Evolutionary conservation across 208 protist genomes (phyloP).

Genomic region (Borovskyia barvae): DNA sequence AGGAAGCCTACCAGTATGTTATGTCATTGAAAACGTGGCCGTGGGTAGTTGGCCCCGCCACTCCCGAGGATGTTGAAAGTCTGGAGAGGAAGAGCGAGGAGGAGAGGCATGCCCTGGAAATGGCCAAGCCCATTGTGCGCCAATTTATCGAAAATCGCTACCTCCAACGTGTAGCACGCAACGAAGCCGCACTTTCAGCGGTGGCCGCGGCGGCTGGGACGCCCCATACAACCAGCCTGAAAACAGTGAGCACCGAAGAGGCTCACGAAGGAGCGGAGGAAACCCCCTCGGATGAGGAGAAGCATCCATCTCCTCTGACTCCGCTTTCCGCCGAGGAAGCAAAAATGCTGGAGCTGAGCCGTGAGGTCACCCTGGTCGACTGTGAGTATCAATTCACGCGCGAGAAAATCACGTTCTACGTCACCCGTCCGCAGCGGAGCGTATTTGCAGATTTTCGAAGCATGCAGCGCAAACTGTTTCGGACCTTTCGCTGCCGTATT

Average conservation of each 20-base stretch:
- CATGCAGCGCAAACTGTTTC: conserved; percentile 72
- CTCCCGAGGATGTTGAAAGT: conserved; percentile 19
- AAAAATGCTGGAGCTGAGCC: conserved; percentile 24
- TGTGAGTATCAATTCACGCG: conserved; percentile 68
- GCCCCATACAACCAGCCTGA: not conserved
- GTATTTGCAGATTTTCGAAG: conserved; percentile 71
- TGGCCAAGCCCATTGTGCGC: conserved; percentile 30
- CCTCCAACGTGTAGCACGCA: conserved; percentile 23
- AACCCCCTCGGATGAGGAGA: conserved; percentile 7
- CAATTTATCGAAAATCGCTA: conserved; percentile 39
- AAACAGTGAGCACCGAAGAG: not conserved
- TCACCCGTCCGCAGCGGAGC: conserved; percentile 37
- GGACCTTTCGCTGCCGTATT: conserved; percentile 66
- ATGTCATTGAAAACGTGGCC: conserved; percentile 36
- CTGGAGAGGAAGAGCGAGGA: conserved; percentile 20
- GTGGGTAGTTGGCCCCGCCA: conserved; percentile 36
- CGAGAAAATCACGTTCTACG: conserved; percentile 73
- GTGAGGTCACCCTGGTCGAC: conserved; percentile 38
- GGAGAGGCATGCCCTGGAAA: conserved; percentile 26
- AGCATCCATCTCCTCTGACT: conserved; percentile 7
- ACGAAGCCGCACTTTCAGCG: conserved; percentile 5
- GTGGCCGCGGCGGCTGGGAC: not conserved
- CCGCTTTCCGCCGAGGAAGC: conserved; percentile 15
- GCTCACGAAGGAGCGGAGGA: conserved; percentile 1
- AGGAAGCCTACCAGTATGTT: conserved; percentile 20